Percentiles rank a stretch among this genome's conserved stretches.
phyloP scores from a whole-genome alignment of 208 protist genomes.

The Leishmania lainsoni region DNA sequence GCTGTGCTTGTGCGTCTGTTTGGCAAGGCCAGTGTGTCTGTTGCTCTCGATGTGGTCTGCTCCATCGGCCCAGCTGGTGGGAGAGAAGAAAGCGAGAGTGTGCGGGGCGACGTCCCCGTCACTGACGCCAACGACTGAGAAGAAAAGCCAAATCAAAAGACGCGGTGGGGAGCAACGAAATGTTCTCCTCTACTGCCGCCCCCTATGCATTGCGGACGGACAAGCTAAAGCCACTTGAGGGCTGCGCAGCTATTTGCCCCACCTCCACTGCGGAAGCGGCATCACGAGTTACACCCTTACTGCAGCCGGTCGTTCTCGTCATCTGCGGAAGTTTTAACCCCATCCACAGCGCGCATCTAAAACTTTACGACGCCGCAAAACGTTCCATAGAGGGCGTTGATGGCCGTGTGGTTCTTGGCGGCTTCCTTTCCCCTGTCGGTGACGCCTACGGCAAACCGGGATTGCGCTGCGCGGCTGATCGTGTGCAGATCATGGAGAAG shows the following conservation, averaged over 20 bases:
- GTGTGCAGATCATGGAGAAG: slow-evolving; percentile 43
- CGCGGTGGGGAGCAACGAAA: neutral
- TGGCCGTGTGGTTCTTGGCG: slow-evolving; percentile 55
- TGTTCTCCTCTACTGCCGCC: neutral
- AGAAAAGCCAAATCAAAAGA: neutral
- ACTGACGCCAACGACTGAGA: neutral
- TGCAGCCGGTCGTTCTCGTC: slow-evolving; percentile 50
- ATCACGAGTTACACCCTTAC: neutral
- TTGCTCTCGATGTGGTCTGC: neutral
- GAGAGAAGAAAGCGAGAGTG: neutral
- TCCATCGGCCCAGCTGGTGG: neutral
- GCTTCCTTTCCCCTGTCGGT: slow-evolving; percentile 78
- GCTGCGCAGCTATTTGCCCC: neutral
- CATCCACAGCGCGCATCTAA: slow-evolving; percentile 74
- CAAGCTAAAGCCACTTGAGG: slow-evolving; percentile 45
- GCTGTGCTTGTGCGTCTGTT: neutral
- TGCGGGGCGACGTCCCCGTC: neutral
- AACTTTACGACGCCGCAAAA: slow-evolving; percentile 57
- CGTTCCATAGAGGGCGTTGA: slow-evolving; percentile 9
- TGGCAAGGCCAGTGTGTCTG: neutral
- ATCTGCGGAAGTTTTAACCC: slow-evolving; percentile 88
- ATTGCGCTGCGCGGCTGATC: slow-evolving; percentile 41
- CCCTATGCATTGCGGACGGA: slow-evolving; percentile 12
- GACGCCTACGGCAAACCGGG: slow-evolving; percentile 82
- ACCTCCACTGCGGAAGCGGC: neutral